A percentile compares a stretch with the other conserved stretches of the same genome.
phyloP scores from a whole-genome alignment of 2,329 filamentous ascomycete species.

The Arachnopeziza araneosa region DNA sequence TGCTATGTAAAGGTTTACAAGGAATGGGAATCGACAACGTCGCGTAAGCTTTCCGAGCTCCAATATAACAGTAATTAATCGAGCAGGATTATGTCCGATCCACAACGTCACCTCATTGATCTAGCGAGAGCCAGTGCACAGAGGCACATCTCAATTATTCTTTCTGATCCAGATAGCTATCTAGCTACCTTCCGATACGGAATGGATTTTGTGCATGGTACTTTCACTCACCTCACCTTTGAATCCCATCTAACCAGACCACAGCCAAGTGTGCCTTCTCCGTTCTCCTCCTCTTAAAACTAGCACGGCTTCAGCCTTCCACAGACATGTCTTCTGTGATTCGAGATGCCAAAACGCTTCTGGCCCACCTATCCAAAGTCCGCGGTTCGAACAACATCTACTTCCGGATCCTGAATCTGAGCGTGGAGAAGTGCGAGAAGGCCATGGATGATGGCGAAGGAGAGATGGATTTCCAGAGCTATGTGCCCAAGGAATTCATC shows the following conservation, averaged over 20 bases:
- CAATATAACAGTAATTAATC: neutral
- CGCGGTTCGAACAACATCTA: slow-evolving; percentile 42
- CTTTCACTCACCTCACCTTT: too few relatives aligned
- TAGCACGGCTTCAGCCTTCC: slow-evolving; percentile 42
- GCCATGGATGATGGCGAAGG: slow-evolving; percentile 33
- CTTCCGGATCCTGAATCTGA: slow-evolving; percentile 42
- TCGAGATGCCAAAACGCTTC: slow-evolving; percentile 37
- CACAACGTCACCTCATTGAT: slow-evolving; percentile 42
- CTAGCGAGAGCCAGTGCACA: slow-evolving; percentile 45
- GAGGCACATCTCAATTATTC: slow-evolving; percentile 44
- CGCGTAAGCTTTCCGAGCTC: slow-evolving; percentile 17
- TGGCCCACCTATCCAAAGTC: slow-evolving; percentile 36
- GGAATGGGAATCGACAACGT: slow-evolving; percentile 45
- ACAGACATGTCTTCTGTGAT: slow-evolving; percentile 33
- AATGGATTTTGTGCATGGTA: slow-evolving; percentile 50
- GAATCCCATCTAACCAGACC: neutral
- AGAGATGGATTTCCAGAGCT: slow-evolving; percentile 44
- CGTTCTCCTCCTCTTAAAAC: slow-evolving; percentile 48
- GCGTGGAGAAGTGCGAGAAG: slow-evolving; percentile 44
- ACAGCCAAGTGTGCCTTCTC: slow-evolving; percentile 50
- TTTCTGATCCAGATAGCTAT: slow-evolving; percentile 41
- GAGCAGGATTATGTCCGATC: slow-evolving; percentile 40
- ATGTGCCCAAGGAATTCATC: slow-evolving; percentile 49
- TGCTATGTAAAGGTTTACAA: slow-evolving; percentile 43
- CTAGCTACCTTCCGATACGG: slow-evolving; percentile 46